Base-by-base conservation (phyloP, 768 basidiomycete species). In the Psilocybe azurescens region DNA sequence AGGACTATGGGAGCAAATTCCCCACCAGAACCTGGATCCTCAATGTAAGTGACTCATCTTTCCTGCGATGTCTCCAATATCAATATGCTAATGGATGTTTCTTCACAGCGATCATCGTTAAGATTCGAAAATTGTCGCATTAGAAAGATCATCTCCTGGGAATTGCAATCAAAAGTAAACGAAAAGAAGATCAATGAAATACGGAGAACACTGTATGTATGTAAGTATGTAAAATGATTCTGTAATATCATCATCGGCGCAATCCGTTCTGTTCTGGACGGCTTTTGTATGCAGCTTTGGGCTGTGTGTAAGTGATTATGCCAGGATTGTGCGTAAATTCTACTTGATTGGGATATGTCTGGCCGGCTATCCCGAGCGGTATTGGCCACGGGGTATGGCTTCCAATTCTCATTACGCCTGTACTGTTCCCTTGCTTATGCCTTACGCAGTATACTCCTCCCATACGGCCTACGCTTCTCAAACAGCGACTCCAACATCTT, bases 1-100 rank as follows among this genome's bases (percentile, higher is more conserved):
- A 63, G 93, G 94, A 55, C 78, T 95, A 59, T 85, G 86, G 78
- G 93, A 95, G 75, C 93, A 93, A 78, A 91, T 95, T 72, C 89
- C 89, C 36, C 80, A 85, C 77, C 93, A 95, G 75, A 85, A 86
- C 46, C 83, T 95, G n/a, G 93, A 90, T 70, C 83, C 92, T 29
- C 83, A 90, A 73, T 86, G 90, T 92, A 69, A 53, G 89, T 78
- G 10, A 51, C 62, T 28, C 24, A 32, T 59, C 53, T 48, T 59
- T 60, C 53, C 14, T 60, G 51, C 49, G 53, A 44, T 36, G 24
- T 58, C 24, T 33, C 28, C 36, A 36, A 28, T 18, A 54, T 28
- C 58, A 53, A 48, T 66, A 65, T 68, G 38, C 50, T 67, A 52
- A 56, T 60, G 68, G 65, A 30, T 41, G 11, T 52, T 63, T 64